These are phyloP conservation scores for Geranium brycei DNA, from an alignment of 345 rosid genomes.

Conservation along the genomic window DNA sequence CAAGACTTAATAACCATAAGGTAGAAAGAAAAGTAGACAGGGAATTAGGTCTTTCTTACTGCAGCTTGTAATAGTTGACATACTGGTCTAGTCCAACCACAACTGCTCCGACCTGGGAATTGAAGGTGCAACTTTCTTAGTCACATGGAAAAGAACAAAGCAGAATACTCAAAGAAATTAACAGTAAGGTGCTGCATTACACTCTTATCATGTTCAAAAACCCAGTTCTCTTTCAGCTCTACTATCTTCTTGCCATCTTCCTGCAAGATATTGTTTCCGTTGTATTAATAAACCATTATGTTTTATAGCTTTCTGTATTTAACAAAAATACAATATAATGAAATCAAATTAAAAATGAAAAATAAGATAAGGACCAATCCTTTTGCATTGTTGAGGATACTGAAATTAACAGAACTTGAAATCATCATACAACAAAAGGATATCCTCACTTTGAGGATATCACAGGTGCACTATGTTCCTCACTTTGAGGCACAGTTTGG, in stretches of 20 bases:
- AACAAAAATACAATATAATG: background rate
- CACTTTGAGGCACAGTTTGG: background rate
- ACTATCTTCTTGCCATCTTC: conserved; percentile 60
- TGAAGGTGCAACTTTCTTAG: conserved; percentile 11
- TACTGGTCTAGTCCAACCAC: conserved; percentile 77
- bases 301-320: too few relatives aligned
- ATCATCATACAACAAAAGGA: background rate
- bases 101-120: conserved; percentile 82
- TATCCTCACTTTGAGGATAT: background rate
- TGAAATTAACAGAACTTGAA: background rate
- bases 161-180: conserved; percentile 8
- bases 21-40: conserved; percentile 2
- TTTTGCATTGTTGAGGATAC: background rate
- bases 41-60: conserved; percentile 34
- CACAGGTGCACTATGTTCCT: background rate
- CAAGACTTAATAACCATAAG: conserved; percentile 1
- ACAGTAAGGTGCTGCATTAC: conserved; percentile 31
- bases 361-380: background rate
- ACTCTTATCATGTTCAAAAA: conserved; percentile 65
- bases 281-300: background rate
- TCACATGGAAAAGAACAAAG: conserved; percentile 5
- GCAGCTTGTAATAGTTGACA: conserved; percentile 90
- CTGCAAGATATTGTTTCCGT: conserved; percentile 29
- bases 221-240: conserved; percentile 41
- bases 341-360: background rate